These are phyloP conservation scores for Mediolabrus comicus DNA, from an alignment of 108 stramenopile genomes.

Conservation along the genomic window DNA sequence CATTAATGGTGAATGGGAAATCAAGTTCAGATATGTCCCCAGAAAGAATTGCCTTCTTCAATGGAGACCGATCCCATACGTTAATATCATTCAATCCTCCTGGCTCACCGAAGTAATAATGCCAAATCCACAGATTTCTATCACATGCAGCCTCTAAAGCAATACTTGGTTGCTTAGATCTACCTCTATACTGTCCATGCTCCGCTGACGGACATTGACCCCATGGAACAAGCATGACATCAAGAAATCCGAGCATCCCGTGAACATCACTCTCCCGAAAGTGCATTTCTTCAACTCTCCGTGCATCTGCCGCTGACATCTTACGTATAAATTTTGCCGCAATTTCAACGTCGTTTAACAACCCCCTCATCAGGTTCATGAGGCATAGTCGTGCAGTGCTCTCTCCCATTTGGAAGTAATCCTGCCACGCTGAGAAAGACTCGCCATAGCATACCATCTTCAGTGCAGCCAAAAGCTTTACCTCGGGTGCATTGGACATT, in stretches of 20 bases:
- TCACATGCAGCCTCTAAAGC: constrained; percentile 18
- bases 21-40: not conserved
- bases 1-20: constrained; percentile 9
- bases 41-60: not conserved
- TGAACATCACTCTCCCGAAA: no score
- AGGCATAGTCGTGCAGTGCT: not conserved
- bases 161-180: constrained; percentile 7
- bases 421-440: not conserved
- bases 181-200: constrained; percentile 20
- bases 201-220: constrained; percentile 12
- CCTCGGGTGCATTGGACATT: not conserved
- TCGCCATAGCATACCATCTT: constrained; percentile 6
- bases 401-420: constrained; percentile 20
- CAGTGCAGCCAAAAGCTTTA: not conserved
- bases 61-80: constrained; percentile 7
- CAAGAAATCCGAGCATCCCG: no score
- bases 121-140: constrained; percentile 37
- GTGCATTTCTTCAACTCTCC: no score
- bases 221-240: no score
- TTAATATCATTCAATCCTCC: constrained; percentile 37
- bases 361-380: no score
- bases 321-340: no score
- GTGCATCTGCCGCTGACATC: no score
- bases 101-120: constrained; percentile 23
- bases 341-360: no score